Conservation (phyloP, 2,329 filamentous ascomycete genomes). For the Mycocentrospora acerina region DNA sequence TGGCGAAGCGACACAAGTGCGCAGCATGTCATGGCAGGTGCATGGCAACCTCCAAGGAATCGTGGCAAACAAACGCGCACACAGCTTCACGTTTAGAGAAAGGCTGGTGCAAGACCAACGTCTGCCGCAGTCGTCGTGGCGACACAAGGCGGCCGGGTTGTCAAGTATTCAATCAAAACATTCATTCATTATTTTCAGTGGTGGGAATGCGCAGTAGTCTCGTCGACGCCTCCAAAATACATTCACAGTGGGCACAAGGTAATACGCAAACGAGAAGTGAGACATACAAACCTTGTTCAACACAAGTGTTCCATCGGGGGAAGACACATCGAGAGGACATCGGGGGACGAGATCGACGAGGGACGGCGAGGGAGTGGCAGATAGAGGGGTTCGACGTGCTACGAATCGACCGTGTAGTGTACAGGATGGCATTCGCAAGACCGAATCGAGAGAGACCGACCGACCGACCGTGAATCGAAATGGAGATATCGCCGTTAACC, state of each 20-base stretch:
- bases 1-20: no score
- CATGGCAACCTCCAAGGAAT: no score
- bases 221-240: no score
- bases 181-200: no score
- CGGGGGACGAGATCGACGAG: constrained; percentile 13
- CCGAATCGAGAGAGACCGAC: constrained; percentile 37
- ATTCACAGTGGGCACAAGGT: constrained; percentile 1
- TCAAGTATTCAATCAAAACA: no score
- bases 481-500: constrained; percentile 39
- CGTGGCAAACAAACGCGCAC: no score
- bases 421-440: constrained; percentile 35
- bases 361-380: constrained; percentile 15
- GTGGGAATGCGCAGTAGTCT: no score
- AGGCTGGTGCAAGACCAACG: no score
- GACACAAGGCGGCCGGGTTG: no score
- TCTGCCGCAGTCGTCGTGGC: no score
- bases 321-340: constrained; percentile 3
- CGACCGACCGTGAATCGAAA: constrained; percentile 36
- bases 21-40: no score
- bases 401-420: constrained; percentile 42
- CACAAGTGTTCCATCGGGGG: constrained; percentile 6
- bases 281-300: constrained; percentile 13
- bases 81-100: no score
- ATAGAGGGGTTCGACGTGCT: constrained; percentile 32
- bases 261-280: constrained; percentile 6